Evolutionary conservation across 2,329 filamentous ascomycete species (phyloP).

Genomic region (Dothideomycetes sp.): DNA sequence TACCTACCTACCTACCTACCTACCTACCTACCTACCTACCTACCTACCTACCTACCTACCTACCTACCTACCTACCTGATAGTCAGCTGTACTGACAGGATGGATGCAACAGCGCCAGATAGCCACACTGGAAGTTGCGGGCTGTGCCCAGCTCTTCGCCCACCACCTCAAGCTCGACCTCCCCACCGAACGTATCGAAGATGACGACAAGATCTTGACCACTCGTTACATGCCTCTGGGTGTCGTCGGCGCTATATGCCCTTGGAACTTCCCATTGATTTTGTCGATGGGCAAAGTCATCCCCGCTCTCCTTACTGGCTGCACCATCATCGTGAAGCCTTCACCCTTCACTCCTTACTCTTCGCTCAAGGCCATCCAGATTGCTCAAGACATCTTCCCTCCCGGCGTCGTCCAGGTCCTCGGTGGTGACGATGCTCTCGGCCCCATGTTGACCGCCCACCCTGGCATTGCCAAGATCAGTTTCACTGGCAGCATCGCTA

Average conservation of each 20-base stretch:
- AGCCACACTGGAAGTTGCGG: slow-evolving; percentile 33
- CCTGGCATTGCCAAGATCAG: slow-evolving; percentile 52
- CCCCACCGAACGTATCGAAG: slow-evolving; percentile 33
- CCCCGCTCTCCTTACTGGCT: slow-evolving; percentile 46
- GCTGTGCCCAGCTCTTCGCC: slow-evolving; percentile 27
- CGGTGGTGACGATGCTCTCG: slow-evolving; percentile 52
- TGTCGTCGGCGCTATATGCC: slow-evolving; percentile 38
- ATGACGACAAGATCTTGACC: slow-evolving; percentile 39
- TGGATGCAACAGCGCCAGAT: slow-evolving; percentile 34
- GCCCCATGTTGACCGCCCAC: slow-evolving; percentile 50
- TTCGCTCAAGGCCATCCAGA: slow-evolving; percentile 50
- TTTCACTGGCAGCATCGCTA: slow-evolving; percentile 54
- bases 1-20: too few relatives aligned
- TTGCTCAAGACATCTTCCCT: slow-evolving; percentile 50
- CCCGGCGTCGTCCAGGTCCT: slow-evolving; percentile 55
- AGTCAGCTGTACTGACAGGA: too few relatives aligned
- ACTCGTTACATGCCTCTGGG: slow-evolving; percentile 40
- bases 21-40: too few relatives aligned
- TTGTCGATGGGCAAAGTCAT: slow-evolving; percentile 47
- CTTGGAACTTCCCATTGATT: slow-evolving; percentile 47
- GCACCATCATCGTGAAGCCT: slow-evolving; percentile 32
- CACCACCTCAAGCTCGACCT: slow-evolving; percentile 30
- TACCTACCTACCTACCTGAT: too few relatives aligned
- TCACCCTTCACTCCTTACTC: slow-evolving; percentile 49
- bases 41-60: too few relatives aligned